Evolutionary conservation across 768 basidiomycete genomes (phyloP), one percentile per base, ranked within the genome.

Genomic region (Coprinellus micaceus): DNA sequence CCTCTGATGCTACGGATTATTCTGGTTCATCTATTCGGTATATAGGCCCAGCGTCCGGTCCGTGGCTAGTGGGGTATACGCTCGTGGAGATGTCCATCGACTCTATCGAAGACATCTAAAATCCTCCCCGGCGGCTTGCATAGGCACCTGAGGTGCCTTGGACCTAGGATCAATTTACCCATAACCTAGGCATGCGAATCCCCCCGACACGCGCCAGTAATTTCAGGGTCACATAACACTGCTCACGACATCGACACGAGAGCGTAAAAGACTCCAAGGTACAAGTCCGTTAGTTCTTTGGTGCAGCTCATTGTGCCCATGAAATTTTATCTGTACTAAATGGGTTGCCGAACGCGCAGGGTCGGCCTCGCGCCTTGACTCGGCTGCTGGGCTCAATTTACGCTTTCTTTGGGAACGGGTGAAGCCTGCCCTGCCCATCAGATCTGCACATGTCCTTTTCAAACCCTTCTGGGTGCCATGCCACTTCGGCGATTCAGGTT

Each of bases 401-500:
- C 29, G 49, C 49, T 51, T 51, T 37, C 30, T 51, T 51, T 26
- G 3, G 2, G 29, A 51, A 26, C 12, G 29, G 28, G 49, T 25
- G 49, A 51, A 6, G 49, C n/a, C 33, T 25, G 33, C 21, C 28
- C 30, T 19, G 49, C 49, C 29, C 49, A 37, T 51, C 49, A 37
- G 49, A 51, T 51, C 49, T 51, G 49, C 49, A 51, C 49, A 51
- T 37, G 30, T 37, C 49, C 49, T 51, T 51, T 37, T 51, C 9
- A 51, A 51, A 51, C 30, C 33, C 49, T 36, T 51, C 49, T 51
- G 13, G 33, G 30, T 17, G 33, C 49, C 49, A 36, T 37, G 49
- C 30, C 49, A 33, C 49, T 51, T 51, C 49, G 49, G 49, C 33
- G n/a, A 51, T 51, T 51, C 33, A 51, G 29, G 30, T 29, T 51